Conservation (phyloP, 352 stramenopile genomes). For the Phytophthora syringae region DNA sequence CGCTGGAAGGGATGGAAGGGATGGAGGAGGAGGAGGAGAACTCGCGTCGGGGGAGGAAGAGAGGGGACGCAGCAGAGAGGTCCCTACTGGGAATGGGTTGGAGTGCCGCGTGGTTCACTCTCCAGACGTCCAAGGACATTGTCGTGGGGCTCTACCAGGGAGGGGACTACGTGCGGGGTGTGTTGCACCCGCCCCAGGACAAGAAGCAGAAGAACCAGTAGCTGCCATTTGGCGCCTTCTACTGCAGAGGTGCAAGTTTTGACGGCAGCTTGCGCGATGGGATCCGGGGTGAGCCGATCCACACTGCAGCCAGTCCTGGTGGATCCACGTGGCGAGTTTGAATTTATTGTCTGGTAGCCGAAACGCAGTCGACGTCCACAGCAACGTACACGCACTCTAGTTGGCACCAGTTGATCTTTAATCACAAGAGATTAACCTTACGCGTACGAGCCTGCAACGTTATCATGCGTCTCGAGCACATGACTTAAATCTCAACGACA, state of each 20-base stretch:
- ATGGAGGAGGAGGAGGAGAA: constrained; percentile 28
- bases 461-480: background rate
- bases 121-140: constrained; percentile 53
- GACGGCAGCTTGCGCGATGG: background rate
- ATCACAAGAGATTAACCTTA: too few relatives aligned
- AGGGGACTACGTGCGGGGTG: constrained; percentile 46
- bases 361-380: background rate
- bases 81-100: constrained; percentile 44
- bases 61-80: constrained; percentile 5
- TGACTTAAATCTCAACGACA: too few relatives aligned
- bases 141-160: constrained; percentile 51
- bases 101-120: constrained; percentile 51
- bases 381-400: too few relatives aligned
- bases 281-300: too few relatives aligned
- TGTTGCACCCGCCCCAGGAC: constrained; percentile 29
- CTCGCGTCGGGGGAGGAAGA: constrained; percentile 6
- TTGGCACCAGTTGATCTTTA: too few relatives aligned
- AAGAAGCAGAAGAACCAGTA: constrained; percentile 35
- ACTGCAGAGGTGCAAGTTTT: background rate
- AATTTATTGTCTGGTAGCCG: too few relatives aligned
- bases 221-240: background rate
- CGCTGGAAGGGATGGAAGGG: constrained; percentile 38
- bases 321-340: too few relatives aligned
- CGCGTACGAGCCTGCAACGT: background rate
- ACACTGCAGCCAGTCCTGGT: background rate